phyloP scores from a whole-genome alignment of 306 rosid genomes.

The Quillaja saponaria region DNA sequence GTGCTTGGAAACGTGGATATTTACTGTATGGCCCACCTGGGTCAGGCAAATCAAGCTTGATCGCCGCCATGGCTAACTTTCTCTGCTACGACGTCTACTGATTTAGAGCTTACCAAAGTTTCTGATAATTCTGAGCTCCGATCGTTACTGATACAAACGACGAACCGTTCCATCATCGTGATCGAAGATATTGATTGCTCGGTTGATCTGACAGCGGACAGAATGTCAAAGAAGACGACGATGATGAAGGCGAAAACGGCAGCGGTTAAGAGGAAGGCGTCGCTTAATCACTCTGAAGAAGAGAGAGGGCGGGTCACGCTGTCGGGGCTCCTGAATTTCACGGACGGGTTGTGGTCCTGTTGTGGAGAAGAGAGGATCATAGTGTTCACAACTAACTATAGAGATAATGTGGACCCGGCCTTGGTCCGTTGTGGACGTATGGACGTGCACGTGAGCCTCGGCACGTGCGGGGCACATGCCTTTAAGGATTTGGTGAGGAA shows the following conservation, averaged over 20 bases:
- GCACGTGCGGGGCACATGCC: constrained; percentile 76
- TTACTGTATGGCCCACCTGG: constrained; percentile 85
- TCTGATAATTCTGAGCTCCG: constrained; percentile 81
- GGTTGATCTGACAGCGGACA: constrained; percentile 70
- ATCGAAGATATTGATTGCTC: constrained; percentile 89
- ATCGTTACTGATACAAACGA: constrained; percentile 72
- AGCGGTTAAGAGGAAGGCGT: constrained; percentile 28
- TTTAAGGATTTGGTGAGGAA: constrained; percentile 57
- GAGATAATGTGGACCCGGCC: constrained; percentile 79
- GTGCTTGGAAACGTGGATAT: constrained; percentile 92
- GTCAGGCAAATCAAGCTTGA: constrained; percentile 82
- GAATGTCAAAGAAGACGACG: constrained; percentile 38
- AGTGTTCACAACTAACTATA: constrained; percentile 72
- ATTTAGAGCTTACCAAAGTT: constrained; percentile 79
- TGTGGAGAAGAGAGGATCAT: constrained; percentile 86
- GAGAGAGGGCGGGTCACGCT: constrained; percentile 69
- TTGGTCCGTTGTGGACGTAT: constrained; percentile 78
- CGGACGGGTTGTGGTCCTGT: constrained; percentile 85
- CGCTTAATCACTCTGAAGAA: constrained; percentile 24
- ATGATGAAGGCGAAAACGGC: constrained; percentile 23
- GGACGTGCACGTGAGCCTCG: constrained; percentile 84
- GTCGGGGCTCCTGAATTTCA: constrained; percentile 80
- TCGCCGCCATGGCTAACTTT: constrained; percentile 84
- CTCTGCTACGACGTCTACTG: constrained; percentile 87
- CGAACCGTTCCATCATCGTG: constrained; percentile 79